These are phyloP conservation scores for Ganoderma lingzhi DNA, from an alignment of 1,284 basidiomycete genomes.

Conservation along the genomic window DNA sequence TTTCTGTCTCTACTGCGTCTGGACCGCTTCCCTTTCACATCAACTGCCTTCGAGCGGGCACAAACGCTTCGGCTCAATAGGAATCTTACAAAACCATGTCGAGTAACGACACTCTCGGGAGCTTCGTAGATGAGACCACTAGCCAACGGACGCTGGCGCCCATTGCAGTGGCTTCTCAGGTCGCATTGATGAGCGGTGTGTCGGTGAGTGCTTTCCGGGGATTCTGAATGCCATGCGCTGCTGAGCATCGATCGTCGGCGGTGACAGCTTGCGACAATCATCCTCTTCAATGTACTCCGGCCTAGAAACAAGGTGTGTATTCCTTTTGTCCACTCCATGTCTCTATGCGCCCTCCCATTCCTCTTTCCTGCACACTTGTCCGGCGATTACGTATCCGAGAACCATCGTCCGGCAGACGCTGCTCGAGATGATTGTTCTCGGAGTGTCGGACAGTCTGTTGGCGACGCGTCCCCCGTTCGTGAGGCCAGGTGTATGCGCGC, in stretches of 20 bases:
- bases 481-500: neutral
- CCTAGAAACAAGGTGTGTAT: constrained; percentile 65
- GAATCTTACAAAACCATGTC: constrained; percentile 25
- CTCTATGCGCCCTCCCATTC: neutral
- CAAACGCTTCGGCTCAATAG: constrained; percentile 25
- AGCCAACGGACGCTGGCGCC: constrained; percentile 66
- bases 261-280: constrained; percentile 54
- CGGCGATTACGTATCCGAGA: too few species aligned
- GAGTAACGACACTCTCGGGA: constrained; percentile 33
- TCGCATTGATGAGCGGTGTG: constrained; percentile 54
- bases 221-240: neutral
- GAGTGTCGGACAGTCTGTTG: neutral
- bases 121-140: constrained; percentile 41
- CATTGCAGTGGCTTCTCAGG: constrained; percentile 84
- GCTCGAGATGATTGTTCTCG: too few species aligned
- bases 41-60: constrained; percentile 30
- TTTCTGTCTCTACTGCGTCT: constrained; percentile 8
- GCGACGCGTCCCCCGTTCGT: neutral
- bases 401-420: too few species aligned
- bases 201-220: constrained; percentile 42
- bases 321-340: neutral
- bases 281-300: constrained; percentile 71
- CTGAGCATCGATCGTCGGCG: neutral
- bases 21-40: neutral
- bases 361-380: neutral